These are phyloP conservation scores for Macadamia tetraphylla DNA, from an alignment of 164 flowering plant species.

Conservation along the genomic window DNA sequence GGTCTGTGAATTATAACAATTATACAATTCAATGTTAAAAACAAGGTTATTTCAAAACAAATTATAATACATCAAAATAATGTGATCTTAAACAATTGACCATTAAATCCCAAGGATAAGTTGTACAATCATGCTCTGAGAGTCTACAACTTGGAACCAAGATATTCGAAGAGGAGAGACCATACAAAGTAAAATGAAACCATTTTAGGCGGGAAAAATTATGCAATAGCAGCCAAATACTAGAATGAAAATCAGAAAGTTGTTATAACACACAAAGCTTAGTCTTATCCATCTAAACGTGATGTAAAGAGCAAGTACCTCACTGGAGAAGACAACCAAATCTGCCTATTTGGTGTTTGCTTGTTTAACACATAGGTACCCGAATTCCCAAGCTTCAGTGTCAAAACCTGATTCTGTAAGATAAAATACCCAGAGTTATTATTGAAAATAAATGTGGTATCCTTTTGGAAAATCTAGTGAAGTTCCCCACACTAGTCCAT, in stretches of 20 bases:
- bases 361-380: constrained; percentile 94
- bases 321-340: constrained; percentile 93
- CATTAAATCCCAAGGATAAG: no score
- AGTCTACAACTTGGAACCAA: no score
- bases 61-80: no score
- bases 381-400: constrained; percentile 69
- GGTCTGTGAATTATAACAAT: no score
- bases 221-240: not conserved
- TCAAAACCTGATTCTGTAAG: constrained; percentile 80
- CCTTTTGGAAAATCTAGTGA: not conserved
- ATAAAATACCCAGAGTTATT: constrained; percentile 5
- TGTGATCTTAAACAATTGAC: no score
- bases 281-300: not conserved
- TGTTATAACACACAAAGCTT: not conserved
- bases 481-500: not conserved
- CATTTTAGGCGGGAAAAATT: not conserved
- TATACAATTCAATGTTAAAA: no score
- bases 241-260: no score
- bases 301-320: constrained; percentile 43
- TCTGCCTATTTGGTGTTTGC: constrained; percentile 91
- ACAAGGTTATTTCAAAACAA: no score
- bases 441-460: constrained; percentile 1
- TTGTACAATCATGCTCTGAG: no score
- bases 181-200: not conserved
- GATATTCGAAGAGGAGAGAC: not conserved